Evolutionary conservation across 352 stramenopile genomes (phyloP).

Genomic region (Globisporangium takayamanum): DNA sequence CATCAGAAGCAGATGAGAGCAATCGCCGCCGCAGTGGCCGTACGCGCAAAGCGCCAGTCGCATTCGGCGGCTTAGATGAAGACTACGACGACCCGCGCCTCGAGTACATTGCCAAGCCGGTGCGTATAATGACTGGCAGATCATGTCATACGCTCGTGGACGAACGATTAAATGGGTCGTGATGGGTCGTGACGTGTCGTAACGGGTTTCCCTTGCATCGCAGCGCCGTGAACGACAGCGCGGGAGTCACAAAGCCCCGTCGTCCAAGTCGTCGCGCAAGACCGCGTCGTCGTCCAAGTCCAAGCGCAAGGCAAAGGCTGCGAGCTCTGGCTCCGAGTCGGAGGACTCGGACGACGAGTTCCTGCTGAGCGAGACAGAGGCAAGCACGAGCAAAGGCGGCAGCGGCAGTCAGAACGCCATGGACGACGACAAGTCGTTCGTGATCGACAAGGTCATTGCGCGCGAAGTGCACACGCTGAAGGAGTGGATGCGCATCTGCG

Average conservation of each 20-base stretch:
- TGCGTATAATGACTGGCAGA: not conserved
- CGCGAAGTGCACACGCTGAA: conserved; percentile 73
- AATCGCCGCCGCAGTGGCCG: conserved; percentile 12
- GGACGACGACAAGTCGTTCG: conserved; percentile 60
- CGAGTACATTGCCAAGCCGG: conserved; percentile 14
- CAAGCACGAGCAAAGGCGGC: not conserved
- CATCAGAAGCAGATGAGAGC: conserved; percentile 6
- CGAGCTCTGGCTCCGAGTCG: conserved; percentile 1
- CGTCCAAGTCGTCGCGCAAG: not conserved
- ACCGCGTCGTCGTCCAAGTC: not conserved
- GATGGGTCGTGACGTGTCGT: not conserved
- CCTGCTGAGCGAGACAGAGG: conserved; percentile 10
- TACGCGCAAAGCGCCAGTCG: conserved; percentile 8
- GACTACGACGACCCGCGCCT: conserved; percentile 13
- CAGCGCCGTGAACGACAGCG: conserved; percentile 10
- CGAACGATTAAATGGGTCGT: not conserved
- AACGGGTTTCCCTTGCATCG: not conserved
- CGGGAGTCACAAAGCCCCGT: conserved; percentile 1
- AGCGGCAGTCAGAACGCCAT: conserved; percentile 1
- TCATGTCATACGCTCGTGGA: not conserved
- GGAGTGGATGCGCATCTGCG: conserved; percentile 72
- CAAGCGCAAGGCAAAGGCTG: conserved; percentile 17
- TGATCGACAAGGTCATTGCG: conserved; percentile 81
- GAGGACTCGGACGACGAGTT: conserved; percentile 22
- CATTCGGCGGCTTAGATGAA: conserved; percentile 9